Evolutionary conservation across 2,329 filamentous ascomycete genomes (phyloP).

Genomic region (Fusarium succisae): DNA sequence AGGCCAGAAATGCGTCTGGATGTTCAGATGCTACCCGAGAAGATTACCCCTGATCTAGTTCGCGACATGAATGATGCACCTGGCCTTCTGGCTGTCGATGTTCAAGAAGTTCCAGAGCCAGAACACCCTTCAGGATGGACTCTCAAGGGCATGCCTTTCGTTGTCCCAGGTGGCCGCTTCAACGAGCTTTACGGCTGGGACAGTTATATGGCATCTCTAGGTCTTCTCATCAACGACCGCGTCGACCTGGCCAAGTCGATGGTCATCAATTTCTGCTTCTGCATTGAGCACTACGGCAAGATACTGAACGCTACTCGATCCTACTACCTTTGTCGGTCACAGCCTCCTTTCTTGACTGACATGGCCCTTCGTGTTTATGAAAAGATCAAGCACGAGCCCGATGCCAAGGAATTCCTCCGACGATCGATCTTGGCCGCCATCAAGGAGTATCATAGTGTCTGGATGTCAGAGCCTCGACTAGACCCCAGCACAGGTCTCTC

Average conservation of each 20-base stretch:
- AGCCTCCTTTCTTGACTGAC: constrained; percentile 96
- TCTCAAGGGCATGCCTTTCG: constrained; percentile 85
- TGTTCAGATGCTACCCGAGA: constrained; percentile 79
- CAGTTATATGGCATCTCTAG: constrained; percentile 97
- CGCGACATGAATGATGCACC: constrained; percentile 86
- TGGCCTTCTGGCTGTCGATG: constrained; percentile 87
- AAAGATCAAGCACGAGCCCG: constrained; percentile 86
- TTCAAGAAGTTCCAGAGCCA: constrained; percentile 78
- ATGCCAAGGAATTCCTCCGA: constrained; percentile 81
- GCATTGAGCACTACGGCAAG: constrained; percentile 97
- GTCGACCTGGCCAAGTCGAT: constrained; percentile 91
- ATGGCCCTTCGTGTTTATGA: constrained; percentile 96
- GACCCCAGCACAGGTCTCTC: constrained; percentile 83
- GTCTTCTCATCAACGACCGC: constrained; percentile 84
- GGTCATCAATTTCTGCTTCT: constrained; percentile 97
- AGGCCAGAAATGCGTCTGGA: constrained; percentile 87
- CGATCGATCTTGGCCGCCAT: constrained; percentile 88
- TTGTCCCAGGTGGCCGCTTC: constrained; percentile 97
- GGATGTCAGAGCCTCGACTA: constrained; percentile 80
- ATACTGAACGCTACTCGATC: constrained; percentile 96
- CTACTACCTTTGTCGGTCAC: constrained; percentile 93
- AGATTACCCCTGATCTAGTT: constrained; percentile 83
- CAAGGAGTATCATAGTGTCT: constrained; percentile 94
- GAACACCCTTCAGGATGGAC: constrained; percentile 69
- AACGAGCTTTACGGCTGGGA: constrained; percentile 99